These are phyloP conservation scores for Tricholoma sp. DNA, from an alignment of 768 basidiomycete genomes.

Conservation along the genomic window DNA sequence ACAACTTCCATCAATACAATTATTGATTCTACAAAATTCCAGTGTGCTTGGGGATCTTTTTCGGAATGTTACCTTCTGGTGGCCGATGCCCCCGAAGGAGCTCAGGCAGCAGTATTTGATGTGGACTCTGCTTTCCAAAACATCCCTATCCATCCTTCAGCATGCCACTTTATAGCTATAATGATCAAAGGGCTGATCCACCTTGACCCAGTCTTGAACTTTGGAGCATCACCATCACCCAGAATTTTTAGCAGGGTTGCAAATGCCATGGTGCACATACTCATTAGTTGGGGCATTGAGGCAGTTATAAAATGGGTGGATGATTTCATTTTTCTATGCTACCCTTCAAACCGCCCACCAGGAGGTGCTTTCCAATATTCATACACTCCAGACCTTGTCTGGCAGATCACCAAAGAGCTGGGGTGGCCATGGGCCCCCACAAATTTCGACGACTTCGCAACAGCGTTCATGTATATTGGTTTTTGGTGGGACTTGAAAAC, in stretches of 20 bases:
- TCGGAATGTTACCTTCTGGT: conserved; percentile 3
- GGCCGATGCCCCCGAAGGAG: neutral
- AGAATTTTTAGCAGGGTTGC: conserved; percentile 27
- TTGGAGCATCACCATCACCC: conserved; percentile 20
- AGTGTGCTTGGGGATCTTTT: conserved; percentile 6
- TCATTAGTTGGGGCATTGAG: conserved; percentile 7
- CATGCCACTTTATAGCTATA: neutral
- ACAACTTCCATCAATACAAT: neutral
- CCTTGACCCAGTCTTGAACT: conserved; percentile 10
- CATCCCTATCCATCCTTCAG: neutral
- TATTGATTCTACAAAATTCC: conserved; percentile 1
- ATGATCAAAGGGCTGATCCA: conserved; percentile 1
- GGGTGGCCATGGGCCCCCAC: conserved; percentile 32
- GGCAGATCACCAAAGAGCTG: conserved; percentile 12
- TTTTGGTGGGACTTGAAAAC: conserved; percentile 28
- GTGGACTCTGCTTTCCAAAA: conserved; percentile 2
- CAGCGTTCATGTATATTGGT: conserved; percentile 29
- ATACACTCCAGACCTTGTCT: conserved; percentile 19
- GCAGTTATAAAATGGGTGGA: conserved; percentile 30
- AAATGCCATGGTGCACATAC: conserved; percentile 23
- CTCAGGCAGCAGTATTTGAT: conserved; percentile 2
- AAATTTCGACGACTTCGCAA: conserved; percentile 22
- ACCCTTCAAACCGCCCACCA: neutral
- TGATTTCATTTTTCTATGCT: conserved; percentile 27
- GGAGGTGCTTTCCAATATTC: conserved; percentile 1